Percentiles rank a stretch among this genome's conserved stretches.
Conservation (phyloP, 208 protist species). For the Acanthamoeba rhysodes region DNA sequence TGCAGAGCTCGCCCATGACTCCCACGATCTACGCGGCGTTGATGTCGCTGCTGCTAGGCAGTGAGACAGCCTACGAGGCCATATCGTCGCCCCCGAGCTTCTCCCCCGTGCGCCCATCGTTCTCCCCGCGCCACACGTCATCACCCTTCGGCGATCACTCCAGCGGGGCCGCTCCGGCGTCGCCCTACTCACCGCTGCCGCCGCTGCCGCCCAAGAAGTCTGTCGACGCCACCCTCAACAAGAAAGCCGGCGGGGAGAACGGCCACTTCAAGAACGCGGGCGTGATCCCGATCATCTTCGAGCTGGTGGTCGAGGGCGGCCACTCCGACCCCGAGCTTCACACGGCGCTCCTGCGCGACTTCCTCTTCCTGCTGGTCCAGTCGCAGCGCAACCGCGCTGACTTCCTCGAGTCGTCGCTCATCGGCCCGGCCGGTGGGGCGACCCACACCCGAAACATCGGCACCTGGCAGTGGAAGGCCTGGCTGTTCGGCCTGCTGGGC, state of each 20-base stretch:
- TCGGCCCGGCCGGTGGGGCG: neutral
- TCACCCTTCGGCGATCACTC: neutral
- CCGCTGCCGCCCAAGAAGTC: neutral
- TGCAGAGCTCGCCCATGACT: constrained; percentile 10
- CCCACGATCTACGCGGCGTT: constrained; percentile 47
- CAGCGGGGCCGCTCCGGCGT: neutral
- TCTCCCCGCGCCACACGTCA: neutral
- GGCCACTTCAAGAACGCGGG: constrained; percentile 47
- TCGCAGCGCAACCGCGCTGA: constrained; percentile 20
- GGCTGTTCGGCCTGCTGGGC: constrained; percentile 62
- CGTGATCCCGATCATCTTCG: constrained; percentile 63
- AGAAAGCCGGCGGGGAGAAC: neutral
- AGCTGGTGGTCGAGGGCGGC: constrained; percentile 62
- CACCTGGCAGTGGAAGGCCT: constrained; percentile 72
- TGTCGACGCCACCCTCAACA: neutral
- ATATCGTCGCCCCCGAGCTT: neutral
- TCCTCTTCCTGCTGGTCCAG: constrained; percentile 51
- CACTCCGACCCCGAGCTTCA: constrained; percentile 20
- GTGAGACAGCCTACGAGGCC: constrained; percentile 50
- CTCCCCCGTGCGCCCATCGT: neutral
- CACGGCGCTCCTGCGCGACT: constrained; percentile 33
- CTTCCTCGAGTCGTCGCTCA: constrained; percentile 52
- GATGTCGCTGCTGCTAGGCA: constrained; percentile 46
- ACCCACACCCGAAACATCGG: neutral
- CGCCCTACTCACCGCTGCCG: constrained; percentile 33